These are phyloP conservation scores for Penicillium hordei DNA, from an alignment of 2,329 filamentous ascomycete genomes.

Conservation along the genomic window DNA sequence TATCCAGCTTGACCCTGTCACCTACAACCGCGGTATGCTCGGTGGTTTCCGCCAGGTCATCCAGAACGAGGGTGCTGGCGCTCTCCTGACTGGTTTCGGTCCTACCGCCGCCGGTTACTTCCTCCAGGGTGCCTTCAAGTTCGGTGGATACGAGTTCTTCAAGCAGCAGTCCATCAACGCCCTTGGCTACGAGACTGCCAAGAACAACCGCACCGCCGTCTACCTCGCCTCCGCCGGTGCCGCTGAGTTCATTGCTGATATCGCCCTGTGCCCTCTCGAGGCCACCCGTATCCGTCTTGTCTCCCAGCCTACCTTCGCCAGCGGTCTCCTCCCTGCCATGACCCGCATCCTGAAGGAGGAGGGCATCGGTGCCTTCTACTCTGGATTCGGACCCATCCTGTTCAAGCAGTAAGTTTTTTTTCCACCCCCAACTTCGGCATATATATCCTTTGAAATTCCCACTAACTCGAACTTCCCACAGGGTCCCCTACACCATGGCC, in stretches of 20 bases:
- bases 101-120: conserved; percentile 89
- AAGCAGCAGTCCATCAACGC: conserved; percentile 85
- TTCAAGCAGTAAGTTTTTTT: conserved; percentile 70
- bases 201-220: conserved; percentile 76
- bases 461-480: conserved; percentile 34
- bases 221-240: conserved; percentile 67
- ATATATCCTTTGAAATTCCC: too few species aligned
- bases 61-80: conserved; percentile 78
- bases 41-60: conserved; percentile 86
- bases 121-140: conserved; percentile 91
- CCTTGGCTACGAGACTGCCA: conserved; percentile 74
- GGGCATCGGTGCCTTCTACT: conserved; percentile 84
- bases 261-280: conserved; percentile 82
- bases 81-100: conserved; percentile 80
- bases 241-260: conserved; percentile 65
- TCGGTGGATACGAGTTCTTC: conserved; percentile 95
- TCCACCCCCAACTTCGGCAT: too few species aligned
- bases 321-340: conserved; percentile 75
- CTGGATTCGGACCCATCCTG: conserved; percentile 82
- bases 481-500: conserved; percentile 90
- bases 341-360: conserved; percentile 79
- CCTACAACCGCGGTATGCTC: conserved; percentile 85
- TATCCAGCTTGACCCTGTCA: conserved; percentile 86
- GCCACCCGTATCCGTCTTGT: conserved; percentile 92
- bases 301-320: conserved; percentile 81